Evolutionary conservation across 2,329 filamentous ascomycete genomes (phyloP), one percentile per base, ranked within the genome.

Genomic region (Dryadomyces sulphureus): DNA sequence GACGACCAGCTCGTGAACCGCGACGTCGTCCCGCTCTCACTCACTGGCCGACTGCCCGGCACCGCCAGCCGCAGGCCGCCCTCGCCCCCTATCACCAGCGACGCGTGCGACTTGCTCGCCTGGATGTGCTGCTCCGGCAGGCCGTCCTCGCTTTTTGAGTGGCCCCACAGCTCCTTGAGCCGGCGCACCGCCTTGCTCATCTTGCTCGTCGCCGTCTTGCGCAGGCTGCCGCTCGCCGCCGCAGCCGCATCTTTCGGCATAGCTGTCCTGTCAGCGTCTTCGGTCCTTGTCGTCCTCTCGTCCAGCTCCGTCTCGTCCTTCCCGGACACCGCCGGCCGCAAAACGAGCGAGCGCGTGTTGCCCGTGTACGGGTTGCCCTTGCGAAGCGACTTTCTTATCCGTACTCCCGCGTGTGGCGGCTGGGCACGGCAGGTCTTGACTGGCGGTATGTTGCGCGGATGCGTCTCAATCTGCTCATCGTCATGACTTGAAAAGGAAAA

Each of bases 101-200:
- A 39, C 1, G 6, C 38, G 3, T 39, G 59, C 21, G 57, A 57
- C 52, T 55, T 61, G 53, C 64, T 59, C 3, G 75, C 65, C 35
- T 69, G 61, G 16, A 77, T 64, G 47, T 79, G 73, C 50, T 78
- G 73, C 21, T 65, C 62, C 69, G 49, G 53, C 7, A 50, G 7
- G 24, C 25, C 32, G 11, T 38, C 42, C 12, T 49, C 52, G 25
- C 39, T 51, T 36, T 49, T 53, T 11, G 45, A 30, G 22, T 50
- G 45, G 35, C 40, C 39, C 51, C 47, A 54, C 8, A 54, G 44
- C 4, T 35, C 47, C 20, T 42, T 49, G 21, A 54, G 32, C 16
- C 45, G 34, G 9, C 35, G 43, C 3, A 54, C 48, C 2, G 43
- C 35, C 42, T 47, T 48, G 17, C 51, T 51, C 45, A 54, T 43